Conservation (phyloP, 1,139 yeast species). For the Hanseniaspora uvarum region DNA sequence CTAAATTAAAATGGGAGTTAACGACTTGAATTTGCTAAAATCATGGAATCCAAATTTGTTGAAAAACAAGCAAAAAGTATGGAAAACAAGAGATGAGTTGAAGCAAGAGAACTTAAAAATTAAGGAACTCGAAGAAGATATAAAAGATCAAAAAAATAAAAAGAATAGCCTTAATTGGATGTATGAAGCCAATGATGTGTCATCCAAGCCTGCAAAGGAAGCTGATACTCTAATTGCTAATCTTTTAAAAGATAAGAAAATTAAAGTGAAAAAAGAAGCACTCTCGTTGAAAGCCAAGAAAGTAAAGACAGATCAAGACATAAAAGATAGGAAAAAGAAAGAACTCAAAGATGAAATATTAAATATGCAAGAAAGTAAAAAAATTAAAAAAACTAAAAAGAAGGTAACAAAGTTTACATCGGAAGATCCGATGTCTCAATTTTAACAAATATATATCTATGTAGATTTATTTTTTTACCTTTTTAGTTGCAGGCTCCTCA, state of each 20-base stretch:
- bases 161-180: conserved; percentile 66
- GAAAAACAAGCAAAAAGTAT: conserved; percentile 76
- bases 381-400: conserved; percentile 6
- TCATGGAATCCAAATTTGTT: conserved; percentile 92
- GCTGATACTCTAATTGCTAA: conserved; percentile 32
- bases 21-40: conserved; percentile 78
- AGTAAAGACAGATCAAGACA: neutral
- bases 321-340: neutral
- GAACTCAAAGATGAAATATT: neutral
- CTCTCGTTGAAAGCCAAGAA: neutral
- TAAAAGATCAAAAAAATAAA: conserved; percentile 46
- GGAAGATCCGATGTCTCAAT: conserved; percentile 16
- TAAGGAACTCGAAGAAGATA: conserved; percentile 55
- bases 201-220: conserved; percentile 8
- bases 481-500: conserved; percentile 17
- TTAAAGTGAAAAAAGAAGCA: conserved; percentile 15
- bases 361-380: conserved; percentile 6
- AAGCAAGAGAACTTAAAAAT: conserved; percentile 59
- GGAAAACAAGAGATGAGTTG: conserved; percentile 74
- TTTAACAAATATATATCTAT: neutral
- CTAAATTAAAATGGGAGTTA: conserved; percentile 59
- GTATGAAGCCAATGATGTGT: conserved; percentile 47
- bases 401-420: conserved; percentile 9
- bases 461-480: neutral
- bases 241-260: conserved; percentile 1